A percentile compares a stretch with the other conserved stretches of the same genome.
phyloP scores from a whole-genome alignment of 1,139 yeast species.

The Hansenula sp. region DNA sequence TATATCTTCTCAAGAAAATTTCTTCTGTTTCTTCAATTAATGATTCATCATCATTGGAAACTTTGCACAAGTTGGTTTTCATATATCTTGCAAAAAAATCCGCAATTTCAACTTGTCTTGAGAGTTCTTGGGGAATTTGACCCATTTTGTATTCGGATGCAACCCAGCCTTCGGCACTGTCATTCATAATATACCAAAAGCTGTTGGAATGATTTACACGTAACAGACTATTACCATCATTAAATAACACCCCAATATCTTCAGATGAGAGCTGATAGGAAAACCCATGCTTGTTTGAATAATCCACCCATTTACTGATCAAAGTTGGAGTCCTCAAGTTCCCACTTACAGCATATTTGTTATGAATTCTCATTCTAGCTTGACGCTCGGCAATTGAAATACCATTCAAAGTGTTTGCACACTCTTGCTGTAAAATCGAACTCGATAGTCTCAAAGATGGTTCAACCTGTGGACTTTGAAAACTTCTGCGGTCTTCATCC shows the following conservation, averaged over 20 bases:
- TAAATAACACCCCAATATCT: slow-evolving; percentile 88
- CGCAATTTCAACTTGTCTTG: slow-evolving; percentile 75
- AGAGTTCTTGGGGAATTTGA: slow-evolving; percentile 56
- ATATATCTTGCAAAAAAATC: slow-evolving; percentile 81
- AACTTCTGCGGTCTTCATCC: slow-evolving; percentile 19
- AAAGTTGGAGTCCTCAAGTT: slow-evolving; percentile 59
- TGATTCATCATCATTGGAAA: slow-evolving; percentile 52
- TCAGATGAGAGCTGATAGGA: slow-evolving; percentile 90
- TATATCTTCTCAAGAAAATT: slow-evolving; percentile 75
- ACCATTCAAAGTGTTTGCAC: slow-evolving; percentile 38
- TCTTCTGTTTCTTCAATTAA: slow-evolving; percentile 47
- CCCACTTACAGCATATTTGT: slow-evolving; percentile 20
- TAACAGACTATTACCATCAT: slow-evolving; percentile 76
- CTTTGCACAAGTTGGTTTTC: slow-evolving; percentile 77
- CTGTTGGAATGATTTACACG: slow-evolving; percentile 61
- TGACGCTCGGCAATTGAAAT: slow-evolving; percentile 39
- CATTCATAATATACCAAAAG: slow-evolving; percentile 58
- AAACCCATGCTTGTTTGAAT: slow-evolving; percentile 92
- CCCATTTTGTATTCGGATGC: slow-evolving; percentile 57
- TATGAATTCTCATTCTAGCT: slow-evolving; percentile 31
- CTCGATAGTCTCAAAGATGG: slow-evolving; percentile 25
- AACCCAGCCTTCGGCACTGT: slow-evolving; percentile 67
- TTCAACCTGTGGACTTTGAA: slow-evolving; percentile 26
- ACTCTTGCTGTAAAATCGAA: slow-evolving; percentile 38
- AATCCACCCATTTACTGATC: slow-evolving; percentile 97